phyloP scores from a whole-genome alignment of 2,329 filamentous ascomycete genomes.

The Scopulariopsis brevicaulis region DNA sequence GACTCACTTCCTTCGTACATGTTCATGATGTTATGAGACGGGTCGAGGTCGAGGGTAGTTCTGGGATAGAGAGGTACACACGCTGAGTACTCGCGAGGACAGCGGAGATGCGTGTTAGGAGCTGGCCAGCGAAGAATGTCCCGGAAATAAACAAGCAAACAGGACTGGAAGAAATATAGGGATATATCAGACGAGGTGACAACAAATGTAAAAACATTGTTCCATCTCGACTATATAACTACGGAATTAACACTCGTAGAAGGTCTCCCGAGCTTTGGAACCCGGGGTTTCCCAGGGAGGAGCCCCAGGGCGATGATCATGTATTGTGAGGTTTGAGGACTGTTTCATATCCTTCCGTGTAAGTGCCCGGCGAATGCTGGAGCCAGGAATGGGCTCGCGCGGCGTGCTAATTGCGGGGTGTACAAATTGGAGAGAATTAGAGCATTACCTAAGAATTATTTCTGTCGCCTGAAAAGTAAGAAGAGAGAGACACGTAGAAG shows the following conservation, averaged over 20 bases:
- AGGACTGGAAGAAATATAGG: too few relatives aligned
- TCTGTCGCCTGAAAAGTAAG: too few relatives aligned
- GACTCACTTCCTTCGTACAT: slow-evolving; percentile 4
- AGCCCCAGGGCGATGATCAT: neutral
- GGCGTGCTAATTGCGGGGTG: too few relatives aligned
- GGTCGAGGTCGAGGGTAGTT: neutral
- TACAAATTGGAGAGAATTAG: too few relatives aligned
- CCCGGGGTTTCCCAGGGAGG: neutral
- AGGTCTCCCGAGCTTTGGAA: neutral
- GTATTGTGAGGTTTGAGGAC: slow-evolving; percentile 3
- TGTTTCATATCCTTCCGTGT: slow-evolving; percentile 3
- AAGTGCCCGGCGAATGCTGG: neutral
- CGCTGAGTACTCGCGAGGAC: neutral
- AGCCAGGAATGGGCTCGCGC: too few relatives aligned
- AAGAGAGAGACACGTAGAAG: too few relatives aligned
- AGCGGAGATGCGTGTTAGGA: neutral
- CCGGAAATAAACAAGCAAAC: too few relatives aligned
- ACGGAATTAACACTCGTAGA: neutral
- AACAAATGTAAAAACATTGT: neutral
- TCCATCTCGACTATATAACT: neutral
- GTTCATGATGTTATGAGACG: neutral
- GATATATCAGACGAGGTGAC: neutral
- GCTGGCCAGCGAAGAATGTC: too few relatives aligned
- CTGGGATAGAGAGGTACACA: neutral
- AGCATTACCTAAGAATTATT: too few relatives aligned